These are phyloP conservation scores for Fusarium austroafricanum DNA, from an alignment of 2,329 filamentous ascomycete genomes.

Conservation along the genomic window DNA sequence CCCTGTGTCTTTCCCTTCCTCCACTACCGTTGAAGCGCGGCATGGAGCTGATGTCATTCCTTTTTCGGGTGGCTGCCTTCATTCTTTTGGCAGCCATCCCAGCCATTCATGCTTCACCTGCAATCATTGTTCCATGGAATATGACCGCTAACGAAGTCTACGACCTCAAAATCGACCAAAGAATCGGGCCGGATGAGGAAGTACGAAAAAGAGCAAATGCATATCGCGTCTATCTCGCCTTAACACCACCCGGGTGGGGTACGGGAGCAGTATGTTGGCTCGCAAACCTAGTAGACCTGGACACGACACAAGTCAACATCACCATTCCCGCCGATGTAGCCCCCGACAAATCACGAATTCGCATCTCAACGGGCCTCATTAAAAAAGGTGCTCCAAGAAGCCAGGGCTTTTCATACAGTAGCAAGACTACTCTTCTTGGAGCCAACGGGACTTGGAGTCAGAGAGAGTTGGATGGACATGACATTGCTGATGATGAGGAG, in stretches of 20 bases:
- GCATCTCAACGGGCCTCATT: slow-evolving; percentile 30
- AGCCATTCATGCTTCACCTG: slow-evolving; percentile 13
- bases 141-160: slow-evolving; percentile 32
- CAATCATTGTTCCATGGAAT: slow-evolving; percentile 36
- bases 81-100: slow-evolving; percentile 28
- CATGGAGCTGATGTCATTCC: slow-evolving; percentile 26
- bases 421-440: slow-evolving; percentile 19
- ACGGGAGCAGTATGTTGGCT: slow-evolving; percentile 40
- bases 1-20: neutral
- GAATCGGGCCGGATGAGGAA: slow-evolving; percentile 25
- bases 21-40: slow-evolving; percentile 1
- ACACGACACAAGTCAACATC: slow-evolving; percentile 40
- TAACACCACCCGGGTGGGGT: slow-evolving; percentile 40
- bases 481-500: slow-evolving; percentile 18
- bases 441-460: slow-evolving; percentile 42
- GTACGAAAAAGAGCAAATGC: slow-evolving; percentile 18
- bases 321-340: slow-evolving; percentile 41
- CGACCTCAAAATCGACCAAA: slow-evolving; percentile 30
- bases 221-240: slow-evolving; percentile 41
- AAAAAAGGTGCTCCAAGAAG: slow-evolving; percentile 22
- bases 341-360: slow-evolving; percentile 29
- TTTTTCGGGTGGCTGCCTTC: slow-evolving; percentile 24
- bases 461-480: slow-evolving; percentile 38
- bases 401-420: slow-evolving; percentile 39
- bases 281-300: slow-evolving; percentile 14